Evolutionary conservation across 441 rosid species (phyloP), one percentile per base, ranked within the genome.

Genomic region (Mallotus repandus): DNA sequence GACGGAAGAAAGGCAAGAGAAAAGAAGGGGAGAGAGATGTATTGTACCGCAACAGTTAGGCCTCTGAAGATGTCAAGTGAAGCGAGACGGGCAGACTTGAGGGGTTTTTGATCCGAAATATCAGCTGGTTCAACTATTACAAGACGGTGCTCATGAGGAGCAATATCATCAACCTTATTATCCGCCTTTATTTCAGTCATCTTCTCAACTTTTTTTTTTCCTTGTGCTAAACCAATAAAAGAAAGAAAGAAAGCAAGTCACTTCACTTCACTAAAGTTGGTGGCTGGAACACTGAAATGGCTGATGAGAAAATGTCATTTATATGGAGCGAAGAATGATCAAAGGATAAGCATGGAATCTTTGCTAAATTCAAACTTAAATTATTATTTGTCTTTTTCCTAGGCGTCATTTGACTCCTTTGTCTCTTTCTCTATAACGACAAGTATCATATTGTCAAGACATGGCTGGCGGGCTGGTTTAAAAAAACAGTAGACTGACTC

Each of bases 21-120:
- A 35, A 11, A 22, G 45, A 55, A 41, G 60, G 70, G 62, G 68
- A 66, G 22, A 7, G 50, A 32, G 15, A 41, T 35, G 63, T 68
- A 57, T 19, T 25, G 22, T 83, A 93, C 98, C 52, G 94, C 96
- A 18, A 93, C 97, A 13, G 97, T 87, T 65, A 93, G 91, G 73
- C 97, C 98, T 55, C 97, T 82, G 79, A 91, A 93, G 86, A 93
- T 82, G 77, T 93, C 98, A 21, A 93, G 85, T 9, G 96, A 88
- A 76, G 85, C 90, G 25, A 91, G 76, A 18, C 88, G 89, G 75
- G 66, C 80, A 13, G 82, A 16, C 63, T 76, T 80, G 38, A 18
- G 68, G 8, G 76, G 71, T 61, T 60, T 74, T 2, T 53, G 81
- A 66, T 69, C 58, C 7, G 89, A 69, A 63, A 22, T 35, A 53